phyloP scores from a whole-genome alignment of 2,329 filamentous ascomycete species.

The Rasamsonia emersonii region DNA sequence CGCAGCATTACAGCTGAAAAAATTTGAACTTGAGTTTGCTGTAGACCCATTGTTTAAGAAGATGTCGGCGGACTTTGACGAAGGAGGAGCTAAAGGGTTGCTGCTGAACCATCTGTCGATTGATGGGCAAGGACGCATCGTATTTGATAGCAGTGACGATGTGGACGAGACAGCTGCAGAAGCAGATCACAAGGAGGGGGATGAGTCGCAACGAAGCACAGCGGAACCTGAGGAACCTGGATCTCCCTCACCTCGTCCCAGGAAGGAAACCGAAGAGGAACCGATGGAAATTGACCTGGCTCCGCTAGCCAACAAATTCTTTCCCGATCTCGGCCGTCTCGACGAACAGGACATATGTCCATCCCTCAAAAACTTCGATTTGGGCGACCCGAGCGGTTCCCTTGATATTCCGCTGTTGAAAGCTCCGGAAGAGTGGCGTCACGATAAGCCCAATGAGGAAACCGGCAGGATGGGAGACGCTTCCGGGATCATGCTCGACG shows the following conservation, averaged over 20 bases:
- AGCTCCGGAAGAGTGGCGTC: slow-evolving; percentile 75
- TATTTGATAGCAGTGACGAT: slow-evolving; percentile 98
- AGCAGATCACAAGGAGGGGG: slow-evolving; percentile 21
- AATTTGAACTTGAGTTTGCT: slow-evolving; percentile 92
- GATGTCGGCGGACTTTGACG: slow-evolving; percentile 94
- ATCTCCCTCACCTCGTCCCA: slow-evolving; percentile 15
- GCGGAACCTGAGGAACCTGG: slow-evolving; percentile 37
- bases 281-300: slow-evolving; percentile 72
- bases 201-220: slow-evolving; percentile 30
- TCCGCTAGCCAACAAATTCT: slow-evolving; percentile 69
- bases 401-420: slow-evolving; percentile 89
- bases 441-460: slow-evolving; percentile 53
- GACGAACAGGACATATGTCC: slow-evolving; percentile 90
- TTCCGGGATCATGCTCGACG: slow-evolving; percentile 76
- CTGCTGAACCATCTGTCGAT: slow-evolving; percentile 96
- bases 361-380: slow-evolving; percentile 85
- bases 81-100: slow-evolving; percentile 91
- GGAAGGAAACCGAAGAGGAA: slow-evolving; percentile 33
- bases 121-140: slow-evolving; percentile 81
- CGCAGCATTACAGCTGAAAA: slow-evolving; percentile 82
- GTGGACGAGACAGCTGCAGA: slow-evolving; percentile 44
- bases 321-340: slow-evolving; percentile 67
- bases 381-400: slow-evolving; percentile 76
- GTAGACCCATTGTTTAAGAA: slow-evolving; percentile 99
- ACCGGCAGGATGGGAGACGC: slow-evolving; percentile 49